A percentile compares a stretch with the other conserved stretches of the same genome.
Evolutionary conservation across 1,139 yeast genomes (phyloP).

Genomic region (Blastobotrys malaysiensis): DNA sequence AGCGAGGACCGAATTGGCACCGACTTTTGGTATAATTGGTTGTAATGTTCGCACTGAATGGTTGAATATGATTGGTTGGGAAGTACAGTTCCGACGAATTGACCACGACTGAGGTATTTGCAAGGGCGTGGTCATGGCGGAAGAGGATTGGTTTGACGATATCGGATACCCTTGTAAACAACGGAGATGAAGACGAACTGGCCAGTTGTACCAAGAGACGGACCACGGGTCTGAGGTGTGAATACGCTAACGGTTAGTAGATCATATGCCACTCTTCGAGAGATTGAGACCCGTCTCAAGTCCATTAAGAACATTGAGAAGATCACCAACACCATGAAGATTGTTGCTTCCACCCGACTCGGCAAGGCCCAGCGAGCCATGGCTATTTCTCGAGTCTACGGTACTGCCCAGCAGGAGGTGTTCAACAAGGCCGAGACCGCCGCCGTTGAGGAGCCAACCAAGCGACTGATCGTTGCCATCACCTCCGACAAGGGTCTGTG

Average conservation of each 20-base stretch:
- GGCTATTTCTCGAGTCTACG: conserved; percentile 82
- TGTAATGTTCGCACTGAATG: not conserved
- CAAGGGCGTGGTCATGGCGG: too few relatives aligned
- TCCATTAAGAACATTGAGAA: conserved; percentile 98
- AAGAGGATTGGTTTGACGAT: too few relatives aligned
- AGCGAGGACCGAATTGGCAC: too few relatives aligned
- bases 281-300: conserved; percentile 96
- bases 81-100: not conserved
- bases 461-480: conserved; percentile 72
- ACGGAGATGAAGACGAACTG: too few relatives aligned
- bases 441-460: conserved; percentile 43
- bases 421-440: conserved; percentile 74
- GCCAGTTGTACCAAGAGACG: too few relatives aligned
- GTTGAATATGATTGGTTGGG: not conserved
- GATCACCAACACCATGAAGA: conserved; percentile 99
- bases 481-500: conserved; percentile 98
- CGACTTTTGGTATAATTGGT: not conserved
- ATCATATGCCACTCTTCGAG: conserved; percentile 97
- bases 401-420: conserved; percentile 73
- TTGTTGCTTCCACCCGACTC: conserved; percentile 97
- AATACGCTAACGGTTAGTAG: conserved; percentile 35
- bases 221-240: too few relatives aligned
- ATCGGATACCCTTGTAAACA: too few relatives aligned
- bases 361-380: conserved; percentile 95
- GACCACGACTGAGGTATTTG: too few relatives aligned